These are phyloP conservation scores for Silene latifolia DNA, from an alignment of 148 eudicot species.

Conservation along the genomic window DNA sequence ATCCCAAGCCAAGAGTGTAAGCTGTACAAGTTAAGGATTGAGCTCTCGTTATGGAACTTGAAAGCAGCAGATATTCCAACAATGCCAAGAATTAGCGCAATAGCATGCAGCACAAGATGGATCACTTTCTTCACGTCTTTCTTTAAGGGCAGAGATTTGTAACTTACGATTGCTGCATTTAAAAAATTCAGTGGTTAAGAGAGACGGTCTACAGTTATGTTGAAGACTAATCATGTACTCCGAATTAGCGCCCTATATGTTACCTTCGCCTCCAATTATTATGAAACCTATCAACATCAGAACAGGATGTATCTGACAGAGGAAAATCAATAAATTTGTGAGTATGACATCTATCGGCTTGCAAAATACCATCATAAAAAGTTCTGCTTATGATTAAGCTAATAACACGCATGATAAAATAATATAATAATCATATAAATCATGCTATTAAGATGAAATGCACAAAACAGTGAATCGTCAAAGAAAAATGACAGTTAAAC, in stretches of 20 bases:
- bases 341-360: not conserved
- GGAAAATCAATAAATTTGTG: not conserved
- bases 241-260: not conserved
- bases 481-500: not conserved
- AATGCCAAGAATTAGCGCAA: constrained; percentile 75
- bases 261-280: constrained; percentile 90
- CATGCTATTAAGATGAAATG: too few relatives aligned
- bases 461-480: too few relatives aligned
- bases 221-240: not conserved
- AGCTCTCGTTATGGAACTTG: constrained; percentile 76
- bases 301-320: constrained; percentile 74
- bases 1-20: constrained; percentile 93
- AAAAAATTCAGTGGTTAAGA: not conserved
- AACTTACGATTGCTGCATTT: constrained; percentile 79
- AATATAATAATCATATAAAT: too few relatives aligned
- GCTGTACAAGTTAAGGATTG: constrained; percentile 76
- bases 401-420: too few relatives aligned
- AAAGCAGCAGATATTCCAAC: constrained; percentile 74
- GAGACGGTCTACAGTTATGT: constrained; percentile 3
- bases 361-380: too few relatives aligned
- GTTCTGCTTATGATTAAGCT: too few relatives aligned
- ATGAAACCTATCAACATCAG: constrained; percentile 80
- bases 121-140: constrained; percentile 70
- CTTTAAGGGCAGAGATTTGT: constrained; percentile 66
- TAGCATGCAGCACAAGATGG: constrained; percentile 74